Evolutionary conservation across 768 basidiomycete species (phyloP).

Genomic region (Hygrocybe coccinea): DNA sequence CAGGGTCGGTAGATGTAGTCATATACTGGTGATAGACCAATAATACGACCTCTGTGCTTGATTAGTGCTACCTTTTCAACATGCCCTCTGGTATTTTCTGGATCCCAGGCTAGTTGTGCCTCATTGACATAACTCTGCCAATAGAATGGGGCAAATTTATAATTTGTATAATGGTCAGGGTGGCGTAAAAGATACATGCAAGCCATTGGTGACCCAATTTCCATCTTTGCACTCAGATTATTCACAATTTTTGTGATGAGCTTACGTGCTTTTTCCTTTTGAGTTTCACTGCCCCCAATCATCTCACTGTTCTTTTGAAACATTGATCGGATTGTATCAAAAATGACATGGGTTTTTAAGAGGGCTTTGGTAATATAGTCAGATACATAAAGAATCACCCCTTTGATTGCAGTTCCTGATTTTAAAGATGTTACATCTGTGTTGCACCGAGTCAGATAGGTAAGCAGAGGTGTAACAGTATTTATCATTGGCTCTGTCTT

Average conservation of each 20-base stretch:
- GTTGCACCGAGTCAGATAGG: slow-evolving; percentile 32
- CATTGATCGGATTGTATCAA: slow-evolving; percentile 24
- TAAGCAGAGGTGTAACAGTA: slow-evolving; percentile 23
- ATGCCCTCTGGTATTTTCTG: slow-evolving; percentile 5
- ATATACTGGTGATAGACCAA: slow-evolving; percentile 19
- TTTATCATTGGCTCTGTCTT: slow-evolving; percentile 33
- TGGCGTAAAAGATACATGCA: slow-evolving; percentile 21
- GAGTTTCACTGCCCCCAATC: slow-evolving; percentile 3
- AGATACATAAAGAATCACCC: slow-evolving; percentile 29
- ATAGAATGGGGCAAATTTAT: slow-evolving; percentile 21
- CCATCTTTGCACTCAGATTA: slow-evolving; percentile 22
- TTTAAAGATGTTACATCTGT: slow-evolving; percentile 31
- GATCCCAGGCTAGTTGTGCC: slow-evolving; percentile 10
- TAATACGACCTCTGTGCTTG: slow-evolving; percentile 13
- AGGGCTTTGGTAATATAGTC: slow-evolving; percentile 35
- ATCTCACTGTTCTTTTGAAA: slow-evolving; percentile 22
- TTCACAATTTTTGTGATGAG: slow-evolving; percentile 29
- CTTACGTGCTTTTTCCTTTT: slow-evolving; percentile 15
- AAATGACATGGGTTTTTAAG: slow-evolving; percentile 32
- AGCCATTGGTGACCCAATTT: slow-evolving; percentile 29
- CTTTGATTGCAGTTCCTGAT: slow-evolving; percentile 35
- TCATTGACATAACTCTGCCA: slow-evolving; percentile 15
- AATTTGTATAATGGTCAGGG: slow-evolving; percentile 31
- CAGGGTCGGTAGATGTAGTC: slow-evolving; percentile 27
- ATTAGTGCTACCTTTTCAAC: slow-evolving; percentile 19